Conservation (phyloP, 768 basidiomycete genomes). For the Kwoniella bestiolae region DNA sequence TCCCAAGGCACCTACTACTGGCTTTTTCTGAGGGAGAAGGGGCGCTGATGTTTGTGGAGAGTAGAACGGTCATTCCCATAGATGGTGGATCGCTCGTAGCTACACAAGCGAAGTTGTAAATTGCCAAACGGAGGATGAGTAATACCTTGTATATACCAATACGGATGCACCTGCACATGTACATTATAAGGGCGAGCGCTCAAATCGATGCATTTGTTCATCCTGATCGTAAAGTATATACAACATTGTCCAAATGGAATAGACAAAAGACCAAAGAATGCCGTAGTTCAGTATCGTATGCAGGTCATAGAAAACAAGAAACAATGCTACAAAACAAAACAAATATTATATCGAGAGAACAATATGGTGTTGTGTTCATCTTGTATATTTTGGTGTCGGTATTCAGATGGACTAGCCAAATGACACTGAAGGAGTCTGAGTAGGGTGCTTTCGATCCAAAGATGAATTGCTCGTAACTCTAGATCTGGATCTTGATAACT, state of each 20-base stretch:
- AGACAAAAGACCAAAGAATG: neutral
- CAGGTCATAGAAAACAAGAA: neutral
- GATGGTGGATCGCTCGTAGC: conserved; percentile 66
- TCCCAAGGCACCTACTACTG: too few species aligned
- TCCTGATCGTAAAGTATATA: conserved; percentile 1
- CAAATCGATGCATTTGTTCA: neutral
- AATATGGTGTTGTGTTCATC: too few species aligned
- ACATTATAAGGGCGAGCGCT: neutral
- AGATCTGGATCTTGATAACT: neutral
- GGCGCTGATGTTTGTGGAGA: too few species aligned
- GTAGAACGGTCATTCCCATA: conserved; percentile 66
- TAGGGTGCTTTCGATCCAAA: neutral
- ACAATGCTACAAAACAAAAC: too few species aligned
- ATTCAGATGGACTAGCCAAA: conserved; percentile 7
- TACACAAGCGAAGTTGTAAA: conserved; percentile 42
- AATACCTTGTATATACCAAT: neutral
- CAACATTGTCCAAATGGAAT: neutral
- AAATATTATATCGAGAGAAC: too few species aligned
- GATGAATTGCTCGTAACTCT: neutral
- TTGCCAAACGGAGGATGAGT: neutral
- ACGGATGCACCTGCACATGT: neutral
- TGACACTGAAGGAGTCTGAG: conserved; percentile 5
- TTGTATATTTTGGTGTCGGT: neutral
- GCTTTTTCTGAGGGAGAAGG: too few species aligned
- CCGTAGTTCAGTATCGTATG: too few species aligned